These are phyloP conservation scores for Castanea mollissima DNA, from an alignment of 306 rosid genomes.

Conservation along the genomic window DNA sequence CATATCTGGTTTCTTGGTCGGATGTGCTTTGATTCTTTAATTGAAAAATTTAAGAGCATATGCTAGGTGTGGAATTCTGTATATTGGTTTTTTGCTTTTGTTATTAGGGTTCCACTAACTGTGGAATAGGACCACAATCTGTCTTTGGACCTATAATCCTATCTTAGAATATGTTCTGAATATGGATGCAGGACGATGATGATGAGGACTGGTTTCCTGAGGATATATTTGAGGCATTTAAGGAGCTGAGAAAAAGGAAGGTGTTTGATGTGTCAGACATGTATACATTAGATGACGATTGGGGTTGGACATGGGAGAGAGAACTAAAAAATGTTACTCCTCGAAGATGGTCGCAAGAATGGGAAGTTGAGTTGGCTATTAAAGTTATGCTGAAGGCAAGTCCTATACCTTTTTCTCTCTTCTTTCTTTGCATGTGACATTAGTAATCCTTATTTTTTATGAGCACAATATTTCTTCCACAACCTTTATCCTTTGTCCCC, in stretches of 20 bases:
- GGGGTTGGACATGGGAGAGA: constrained; percentile 99
- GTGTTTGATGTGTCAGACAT: constrained; percentile 88
- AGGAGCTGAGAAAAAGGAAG: constrained; percentile 79
- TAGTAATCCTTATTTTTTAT: constrained; percentile 13
- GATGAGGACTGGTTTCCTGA: constrained; percentile 65
- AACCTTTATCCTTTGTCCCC: background rate
- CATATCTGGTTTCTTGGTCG: background rate
- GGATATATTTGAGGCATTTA: constrained; percentile 64
- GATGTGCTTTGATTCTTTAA: background rate
- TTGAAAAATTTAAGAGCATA: background rate
- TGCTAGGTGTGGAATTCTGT: background rate
- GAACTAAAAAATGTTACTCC: constrained; percentile 72
- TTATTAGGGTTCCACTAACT: background rate
- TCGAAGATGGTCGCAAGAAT: constrained; percentile 83
- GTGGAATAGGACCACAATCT: background rate
- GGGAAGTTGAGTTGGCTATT: constrained; percentile 91
- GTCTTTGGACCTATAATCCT: constrained; percentile 14
- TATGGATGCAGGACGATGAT: constrained; percentile 64
- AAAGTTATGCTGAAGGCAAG: constrained; percentile 80
- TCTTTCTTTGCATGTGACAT: constrained; percentile 13
- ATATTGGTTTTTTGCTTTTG: background rate
- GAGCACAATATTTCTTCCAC: background rate
- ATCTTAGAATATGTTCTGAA: background rate
- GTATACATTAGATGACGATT: constrained; percentile 92
- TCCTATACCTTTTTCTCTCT: constrained; percentile 19